Conservation (phyloP, 352 stramenopile species). For the Globisporangium carolinianum region DNA sequence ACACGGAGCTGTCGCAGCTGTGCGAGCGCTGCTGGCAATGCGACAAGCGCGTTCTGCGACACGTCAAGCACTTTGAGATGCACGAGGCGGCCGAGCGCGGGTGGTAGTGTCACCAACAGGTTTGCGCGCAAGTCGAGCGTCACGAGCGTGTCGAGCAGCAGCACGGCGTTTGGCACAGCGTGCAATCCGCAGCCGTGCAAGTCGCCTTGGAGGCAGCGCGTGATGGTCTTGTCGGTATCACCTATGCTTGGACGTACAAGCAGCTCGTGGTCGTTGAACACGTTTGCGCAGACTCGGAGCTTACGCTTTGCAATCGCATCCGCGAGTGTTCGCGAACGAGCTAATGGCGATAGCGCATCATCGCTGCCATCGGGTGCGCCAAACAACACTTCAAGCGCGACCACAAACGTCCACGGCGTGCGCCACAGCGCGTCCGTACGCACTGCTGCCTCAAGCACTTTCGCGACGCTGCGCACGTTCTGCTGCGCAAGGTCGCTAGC, state of each 20-base stretch:
- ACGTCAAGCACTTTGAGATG: constrained; percentile 36
- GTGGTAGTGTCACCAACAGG: constrained; percentile 35
- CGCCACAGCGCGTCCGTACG: constrained; percentile 27
- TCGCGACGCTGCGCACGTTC: constrained; percentile 36
- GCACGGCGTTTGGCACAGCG: constrained; percentile 27
- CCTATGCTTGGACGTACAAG: constrained; percentile 6
- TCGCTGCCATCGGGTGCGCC: constrained; percentile 12
- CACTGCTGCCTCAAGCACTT: constrained; percentile 25
- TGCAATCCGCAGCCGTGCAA: constrained; percentile 10
- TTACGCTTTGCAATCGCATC: constrained; percentile 27
- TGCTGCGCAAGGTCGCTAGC: constrained; percentile 27
- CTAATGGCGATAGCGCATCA: too few relatives aligned
- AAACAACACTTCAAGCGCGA: constrained; percentile 53
- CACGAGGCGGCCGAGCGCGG: constrained; percentile 21
- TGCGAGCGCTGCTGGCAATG: constrained; percentile 24
- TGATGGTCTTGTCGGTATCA: too few relatives aligned
- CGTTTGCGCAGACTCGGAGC: constrained; percentile 17
- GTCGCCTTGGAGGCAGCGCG: not conserved
- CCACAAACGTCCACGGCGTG: constrained; percentile 39
- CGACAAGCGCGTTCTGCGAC: constrained; percentile 51
- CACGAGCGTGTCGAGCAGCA: constrained; percentile 24
- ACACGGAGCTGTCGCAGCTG: constrained; percentile 26
- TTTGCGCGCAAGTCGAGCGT: constrained; percentile 49
- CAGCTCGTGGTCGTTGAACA: constrained; percentile 9
- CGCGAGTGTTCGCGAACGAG: constrained; percentile 10